Conservation (phyloP, 352 stramenopile genomes). For the Phytophthora palmivora region DNA sequence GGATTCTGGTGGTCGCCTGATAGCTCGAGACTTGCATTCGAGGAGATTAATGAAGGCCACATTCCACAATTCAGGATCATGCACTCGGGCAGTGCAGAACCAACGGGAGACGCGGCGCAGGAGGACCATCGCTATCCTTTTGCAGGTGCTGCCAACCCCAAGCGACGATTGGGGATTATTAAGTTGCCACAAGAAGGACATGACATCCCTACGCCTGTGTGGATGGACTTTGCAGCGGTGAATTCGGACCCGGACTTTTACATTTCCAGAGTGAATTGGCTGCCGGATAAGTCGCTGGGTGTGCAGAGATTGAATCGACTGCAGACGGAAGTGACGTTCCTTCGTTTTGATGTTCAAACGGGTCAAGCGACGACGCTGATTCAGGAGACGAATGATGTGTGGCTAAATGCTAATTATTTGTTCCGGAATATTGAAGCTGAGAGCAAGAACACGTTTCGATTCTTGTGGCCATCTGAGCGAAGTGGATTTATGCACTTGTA, state of each 20-base stretch:
- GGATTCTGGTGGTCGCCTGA: conserved; percentile 97
- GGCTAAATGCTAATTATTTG: conserved; percentile 96
- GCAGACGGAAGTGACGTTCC: conserved; percentile 73
- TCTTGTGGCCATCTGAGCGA: conserved; percentile 95
- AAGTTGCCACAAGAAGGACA: conserved; percentile 29
- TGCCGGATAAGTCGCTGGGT: conserved; percentile 93
- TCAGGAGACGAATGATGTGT: conserved; percentile 90
- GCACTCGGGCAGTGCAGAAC: conserved; percentile 87
- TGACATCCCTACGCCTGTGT: conserved; percentile 58
- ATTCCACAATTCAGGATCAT: conserved; percentile 96
- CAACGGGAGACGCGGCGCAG: conserved; percentile 60
- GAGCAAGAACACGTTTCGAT: conserved; percentile 90
- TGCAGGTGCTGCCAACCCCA: conserved; percentile 92
- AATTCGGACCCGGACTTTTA: conserved; percentile 82
- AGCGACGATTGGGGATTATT: conserved; percentile 84
- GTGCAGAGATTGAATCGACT: conserved; percentile 90
- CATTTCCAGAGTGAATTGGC: conserved; percentile 94
- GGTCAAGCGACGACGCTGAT: conserved; percentile 81
- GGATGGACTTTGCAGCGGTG: conserved; percentile 71
- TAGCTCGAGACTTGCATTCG: conserved; percentile 87
- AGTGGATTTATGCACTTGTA: conserved; percentile 96
- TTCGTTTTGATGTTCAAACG: conserved; percentile 83
- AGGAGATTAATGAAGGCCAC: conserved; percentile 93
- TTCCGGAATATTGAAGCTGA: conserved; percentile 88
- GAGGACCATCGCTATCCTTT: conserved; percentile 94